Evolutionary conservation across 2,329 filamentous ascomycete species (phyloP).

Genomic region (Fusarium mundagurra): DNA sequence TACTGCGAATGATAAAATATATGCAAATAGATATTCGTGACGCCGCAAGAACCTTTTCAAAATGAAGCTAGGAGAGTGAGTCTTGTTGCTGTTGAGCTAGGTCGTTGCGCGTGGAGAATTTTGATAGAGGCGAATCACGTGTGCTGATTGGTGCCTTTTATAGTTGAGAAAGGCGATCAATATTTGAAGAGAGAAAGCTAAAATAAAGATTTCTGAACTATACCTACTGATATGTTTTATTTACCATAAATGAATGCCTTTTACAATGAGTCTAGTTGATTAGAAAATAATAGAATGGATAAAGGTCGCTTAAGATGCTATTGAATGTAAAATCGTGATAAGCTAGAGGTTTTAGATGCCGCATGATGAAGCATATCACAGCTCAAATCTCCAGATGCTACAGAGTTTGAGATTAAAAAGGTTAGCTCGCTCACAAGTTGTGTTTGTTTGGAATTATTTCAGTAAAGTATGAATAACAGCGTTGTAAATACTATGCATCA

Average conservation of each 20-base stretch:
- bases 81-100: slow-evolving; percentile 8
- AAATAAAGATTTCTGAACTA: not conserved
- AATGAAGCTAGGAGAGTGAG: not conserved
- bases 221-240: too few species aligned
- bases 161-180: not conserved
- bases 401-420: not conserved
- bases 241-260: not conserved
- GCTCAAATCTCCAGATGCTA: not conserved
- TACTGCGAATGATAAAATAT: not conserved
- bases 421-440: too few species aligned
- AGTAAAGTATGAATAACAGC: not conserved
- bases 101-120: slow-evolving; percentile 31
- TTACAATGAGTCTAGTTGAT: not conserved
- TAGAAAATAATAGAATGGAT: not conserved
- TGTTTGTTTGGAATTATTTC: not conserved
- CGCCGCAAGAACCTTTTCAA: not conserved
- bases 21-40: not conserved
- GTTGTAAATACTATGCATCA: not conserved
- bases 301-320: not conserved
- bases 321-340: not conserved
- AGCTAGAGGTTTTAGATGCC: not conserved
- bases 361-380: not conserved
- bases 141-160: slow-evolving; percentile 4
- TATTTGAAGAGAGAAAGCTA: not conserved
- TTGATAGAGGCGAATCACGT: slow-evolving; percentile 33